Base-by-base conservation (phyloP, 2,329 filamentous ascomycete genomes). In the Microdochium bolleyi region DNA sequence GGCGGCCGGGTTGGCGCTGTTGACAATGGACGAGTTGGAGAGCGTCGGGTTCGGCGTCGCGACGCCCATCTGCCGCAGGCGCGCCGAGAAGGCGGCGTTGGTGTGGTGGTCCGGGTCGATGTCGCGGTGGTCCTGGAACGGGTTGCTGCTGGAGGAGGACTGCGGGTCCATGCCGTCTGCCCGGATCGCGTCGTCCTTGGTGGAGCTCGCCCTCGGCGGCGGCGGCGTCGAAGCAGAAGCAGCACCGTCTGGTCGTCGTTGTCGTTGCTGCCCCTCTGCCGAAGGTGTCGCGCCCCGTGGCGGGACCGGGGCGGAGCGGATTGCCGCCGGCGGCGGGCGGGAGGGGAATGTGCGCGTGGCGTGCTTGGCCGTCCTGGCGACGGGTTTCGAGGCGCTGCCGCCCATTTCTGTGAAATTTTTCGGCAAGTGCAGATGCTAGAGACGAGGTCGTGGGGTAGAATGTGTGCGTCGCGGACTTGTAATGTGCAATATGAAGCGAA, bases 51-150 rank as follows among this genome's bases (percentile, higher is more conserved):
- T 78, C 3, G 79, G 78, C 49, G 77, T 71, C 9, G 72, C 78
- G 27, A 80, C 68, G 60, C 79, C 79, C 73, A 83, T 80, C 56
- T 77, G 66, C 24, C 71, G 71, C 4, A 83, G 71, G 16, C 79
- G 77, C 49, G 67, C 66, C 9, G 78, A 74, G 63, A 79, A 82
- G 56, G 67, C 73, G n/a, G 68, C 62, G 48, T 70, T 65, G 19
- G 67, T 60, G 51, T 51, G 52, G 4, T 58, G 58, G 41, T 65
- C 60, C n/a, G 64, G 50, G 54, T 56, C 56, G 34, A 64, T 60
- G 58, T 77, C 70, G n/a, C 11, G n/a, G 9, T 25, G 9, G 8
- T 44, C n/a, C 9, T n/a, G 7, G 38, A 7, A 7, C 9, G 7
- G 8, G 38, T n/a, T 44, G 38, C 38, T 8, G 14, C 44, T 19